Evolutionary conservation across 75 land plant species (phyloP).

Genomic region (Picea sitchensis): DNA sequence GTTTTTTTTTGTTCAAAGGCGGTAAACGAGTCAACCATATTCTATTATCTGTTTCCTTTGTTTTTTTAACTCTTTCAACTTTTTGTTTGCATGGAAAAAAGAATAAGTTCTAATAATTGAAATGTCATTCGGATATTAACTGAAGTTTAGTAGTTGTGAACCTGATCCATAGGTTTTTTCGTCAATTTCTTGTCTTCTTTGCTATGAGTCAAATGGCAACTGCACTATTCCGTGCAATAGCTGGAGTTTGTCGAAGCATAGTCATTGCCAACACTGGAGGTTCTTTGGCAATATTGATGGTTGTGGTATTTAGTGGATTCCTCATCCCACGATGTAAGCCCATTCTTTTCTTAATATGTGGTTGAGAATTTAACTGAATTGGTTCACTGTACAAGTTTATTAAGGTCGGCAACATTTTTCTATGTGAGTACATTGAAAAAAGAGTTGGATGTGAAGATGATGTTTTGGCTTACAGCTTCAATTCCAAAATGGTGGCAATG

Average conservation of each 20-base stretch:
- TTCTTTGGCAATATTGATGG: constrained; percentile 23
- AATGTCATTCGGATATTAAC: background rate
- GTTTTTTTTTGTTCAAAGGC: too few relatives aligned
- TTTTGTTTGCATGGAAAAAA: too few relatives aligned
- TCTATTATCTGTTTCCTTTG: too few relatives aligned
- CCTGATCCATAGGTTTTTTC: constrained; percentile 53
- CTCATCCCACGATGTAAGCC: constrained; percentile 44
- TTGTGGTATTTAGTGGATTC: constrained; percentile 61
- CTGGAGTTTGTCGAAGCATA: constrained; percentile 35
- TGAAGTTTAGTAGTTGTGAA: background rate
- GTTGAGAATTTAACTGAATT: background rate
- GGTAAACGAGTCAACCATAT: too few relatives aligned
- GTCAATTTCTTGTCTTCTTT: constrained; percentile 49
- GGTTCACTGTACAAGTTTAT: background rate
- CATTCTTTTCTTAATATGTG: background rate
- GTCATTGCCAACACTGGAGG: constrained; percentile 39
- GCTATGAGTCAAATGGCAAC: constrained; percentile 39
- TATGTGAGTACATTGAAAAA: background rate
- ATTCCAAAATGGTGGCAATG: constrained; percentile 63
- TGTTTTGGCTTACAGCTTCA: constrained; percentile 29
- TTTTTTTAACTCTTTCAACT: too few relatives aligned
- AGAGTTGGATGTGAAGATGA: background rate
- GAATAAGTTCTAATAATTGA: background rate
- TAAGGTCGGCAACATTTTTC: constrained; percentile 12
- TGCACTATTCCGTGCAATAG: constrained; percentile 54